Percentiles rank a stretch among this genome's conserved stretches.
phyloP scores from a whole-genome alignment of 768 basidiomycete species.

The Kwoniella pini region DNA sequence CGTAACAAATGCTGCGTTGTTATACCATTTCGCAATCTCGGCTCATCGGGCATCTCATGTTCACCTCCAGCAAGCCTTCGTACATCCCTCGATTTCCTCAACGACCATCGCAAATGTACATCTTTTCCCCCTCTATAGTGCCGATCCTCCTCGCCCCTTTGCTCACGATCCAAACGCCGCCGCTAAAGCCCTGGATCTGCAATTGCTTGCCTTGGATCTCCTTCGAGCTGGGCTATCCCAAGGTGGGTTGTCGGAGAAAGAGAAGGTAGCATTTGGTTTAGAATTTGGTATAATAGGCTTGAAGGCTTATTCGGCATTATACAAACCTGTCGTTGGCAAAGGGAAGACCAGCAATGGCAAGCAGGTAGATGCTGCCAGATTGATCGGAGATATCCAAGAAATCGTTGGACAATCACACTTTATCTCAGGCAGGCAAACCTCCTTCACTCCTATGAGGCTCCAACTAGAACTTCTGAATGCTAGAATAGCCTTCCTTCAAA shows the following conservation, averaged over 20 bases:
- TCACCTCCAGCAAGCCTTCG: slow-evolving; percentile 39
- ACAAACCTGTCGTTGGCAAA: slow-evolving; percentile 6
- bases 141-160: background rate
- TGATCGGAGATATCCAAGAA: slow-evolving; percentile 27
- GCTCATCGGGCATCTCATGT: slow-evolving; percentile 29
- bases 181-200: slow-evolving; percentile 26
- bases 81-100: slow-evolving; percentile 22
- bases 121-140: background rate
- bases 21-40: slow-evolving; percentile 37
- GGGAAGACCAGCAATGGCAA: slow-evolving; percentile 1
- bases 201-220: slow-evolving; percentile 33
- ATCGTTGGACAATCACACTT: slow-evolving; percentile 17
- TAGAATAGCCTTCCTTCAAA: slow-evolving; percentile 15
- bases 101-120: background rate
- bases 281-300: slow-evolving; percentile 34
- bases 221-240: slow-evolving; percentile 27
- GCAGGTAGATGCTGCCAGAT: background rate
- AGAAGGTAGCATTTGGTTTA: slow-evolving; percentile 32
- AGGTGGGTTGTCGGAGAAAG: slow-evolving; percentile 29
- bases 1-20: slow-evolving; percentile 11
- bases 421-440: slow-evolving; percentile 14
- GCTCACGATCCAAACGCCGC: slow-evolving; percentile 23
- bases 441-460: slow-evolving; percentile 3
- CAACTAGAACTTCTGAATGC: slow-evolving; percentile 23
- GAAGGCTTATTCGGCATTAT: slow-evolving; percentile 24